Percentiles rank a stretch among this genome's conserved stretches.
Conservation (phyloP, 176 grass and related monocot genomes). For the Saccharum officinarum region DNA sequence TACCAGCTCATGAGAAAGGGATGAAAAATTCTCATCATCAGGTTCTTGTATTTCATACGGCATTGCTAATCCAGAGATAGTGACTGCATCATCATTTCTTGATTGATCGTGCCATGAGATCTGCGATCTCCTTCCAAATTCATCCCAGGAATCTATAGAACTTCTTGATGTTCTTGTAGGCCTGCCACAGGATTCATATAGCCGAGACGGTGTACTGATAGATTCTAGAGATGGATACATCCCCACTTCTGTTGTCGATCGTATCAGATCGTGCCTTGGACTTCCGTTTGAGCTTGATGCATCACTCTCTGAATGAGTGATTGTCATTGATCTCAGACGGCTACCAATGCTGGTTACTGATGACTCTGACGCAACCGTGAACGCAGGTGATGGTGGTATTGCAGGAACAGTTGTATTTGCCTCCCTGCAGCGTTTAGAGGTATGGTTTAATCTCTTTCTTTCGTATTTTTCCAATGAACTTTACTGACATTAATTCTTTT, state of each 20-base stretch:
- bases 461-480: not conserved
- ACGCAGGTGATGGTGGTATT: slow-evolving; percentile 40
- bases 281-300: slow-evolving; percentile 32
- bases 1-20: slow-evolving; percentile 46
- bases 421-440: slow-evolving; percentile 48
- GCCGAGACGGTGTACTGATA: not conserved
- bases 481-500: not conserved
- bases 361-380: slow-evolving; percentile 29
- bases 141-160: slow-evolving; percentile 40
- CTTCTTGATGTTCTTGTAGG: not conserved
- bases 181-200: slow-evolving; percentile 4
- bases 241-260: slow-evolving; percentile 31
- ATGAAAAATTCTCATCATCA: slow-evolving; percentile 8
- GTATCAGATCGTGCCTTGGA: slow-evolving; percentile 25
- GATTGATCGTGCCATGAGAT: slow-evolving; percentile 31
- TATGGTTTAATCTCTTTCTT: not conserved
- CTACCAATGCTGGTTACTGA: slow-evolving; percentile 41
- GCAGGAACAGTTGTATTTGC: slow-evolving; percentile 36
- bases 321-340: slow-evolving; percentile 33
- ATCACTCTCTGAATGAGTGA: slow-evolving; percentile 22
- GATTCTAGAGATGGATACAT: slow-evolving; percentile 15
- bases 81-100: slow-evolving; percentile 29
- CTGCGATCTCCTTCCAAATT: slow-evolving; percentile 25
- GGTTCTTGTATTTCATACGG: slow-evolving; percentile 20
- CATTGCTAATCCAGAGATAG: slow-evolving; percentile 26